Evolutionary conservation across 2,329 filamentous ascomycete species (phyloP).

Genomic region (Fusarium sp.): DNA sequence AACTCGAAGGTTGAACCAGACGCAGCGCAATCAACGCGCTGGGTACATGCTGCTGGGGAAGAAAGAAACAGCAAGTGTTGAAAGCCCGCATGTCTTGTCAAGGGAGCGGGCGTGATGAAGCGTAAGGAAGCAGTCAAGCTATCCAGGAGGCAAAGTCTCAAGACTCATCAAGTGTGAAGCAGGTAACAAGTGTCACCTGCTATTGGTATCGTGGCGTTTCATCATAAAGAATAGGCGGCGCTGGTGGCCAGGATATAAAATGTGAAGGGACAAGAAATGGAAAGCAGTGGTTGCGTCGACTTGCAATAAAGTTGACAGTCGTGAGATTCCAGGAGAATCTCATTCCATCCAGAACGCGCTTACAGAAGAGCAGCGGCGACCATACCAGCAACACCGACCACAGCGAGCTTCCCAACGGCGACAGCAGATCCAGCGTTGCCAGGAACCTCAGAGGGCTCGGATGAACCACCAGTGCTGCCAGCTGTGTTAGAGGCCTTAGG

Average conservation of each 20-base stretch:
- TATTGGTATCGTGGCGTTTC: constrained; percentile 45
- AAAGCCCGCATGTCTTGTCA: constrained; percentile 34
- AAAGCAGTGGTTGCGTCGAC: constrained; percentile 33
- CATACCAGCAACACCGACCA: constrained; percentile 65
- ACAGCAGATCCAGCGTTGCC: constrained; percentile 59
- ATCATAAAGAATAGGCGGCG: constrained; percentile 44
- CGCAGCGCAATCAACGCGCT: constrained; percentile 50
- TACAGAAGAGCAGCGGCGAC: constrained; percentile 66
- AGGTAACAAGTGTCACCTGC: constrained; percentile 42
- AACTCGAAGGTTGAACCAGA: constrained; percentile 13
- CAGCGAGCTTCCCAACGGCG: constrained; percentile 58
- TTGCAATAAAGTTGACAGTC: constrained; percentile 27
- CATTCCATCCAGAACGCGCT: constrained; percentile 33
- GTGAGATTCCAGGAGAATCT: constrained; percentile 4
- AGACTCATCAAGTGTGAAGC: constrained; percentile 44
- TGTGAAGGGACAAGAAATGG: constrained; percentile 38
- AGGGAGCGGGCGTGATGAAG: constrained; percentile 45
- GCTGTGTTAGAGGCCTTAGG: constrained; percentile 37
- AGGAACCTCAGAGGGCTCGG: constrained; percentile 53
- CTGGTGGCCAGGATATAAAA: constrained; percentile 31
- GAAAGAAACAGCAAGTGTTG: constrained; percentile 44
- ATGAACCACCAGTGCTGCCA: constrained; percentile 39
- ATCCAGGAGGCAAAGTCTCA: constrained; percentile 42
- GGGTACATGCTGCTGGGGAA: constrained; percentile 37
- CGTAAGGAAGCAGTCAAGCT: constrained; percentile 46